phyloP scores from a whole-genome alignment of 768 basidiomycete species.

The Pulveroboletus sp. region DNA sequence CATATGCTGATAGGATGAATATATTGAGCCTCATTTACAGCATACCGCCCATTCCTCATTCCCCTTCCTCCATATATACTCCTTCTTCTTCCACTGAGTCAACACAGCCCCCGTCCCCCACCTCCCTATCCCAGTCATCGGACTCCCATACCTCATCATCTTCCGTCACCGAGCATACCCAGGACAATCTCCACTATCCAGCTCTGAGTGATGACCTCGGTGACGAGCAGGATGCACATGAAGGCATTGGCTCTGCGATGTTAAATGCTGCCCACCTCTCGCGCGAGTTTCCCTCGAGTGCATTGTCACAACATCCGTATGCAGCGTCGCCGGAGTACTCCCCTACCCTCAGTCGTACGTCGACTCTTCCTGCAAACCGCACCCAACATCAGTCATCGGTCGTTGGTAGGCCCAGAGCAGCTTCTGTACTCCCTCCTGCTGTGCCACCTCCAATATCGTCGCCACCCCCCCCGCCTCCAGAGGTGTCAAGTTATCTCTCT shows the following conservation, averaged over 20 bases:
- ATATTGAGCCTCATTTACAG: conserved; percentile 87
- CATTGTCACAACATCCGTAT: conserved; percentile 46
- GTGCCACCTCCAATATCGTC: conserved; percentile 61
- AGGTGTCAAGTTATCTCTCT: conserved; percentile 25
- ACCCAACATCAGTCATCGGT: conserved; percentile 21
- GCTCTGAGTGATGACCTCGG: conserved; percentile 19
- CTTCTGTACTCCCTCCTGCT: conserved; percentile 60
- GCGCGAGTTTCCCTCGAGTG: conserved; percentile 24
- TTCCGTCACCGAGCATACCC: conserved; percentile 35
- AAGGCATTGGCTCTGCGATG: conserved; percentile 47
- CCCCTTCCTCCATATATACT: conserved; percentile 51
- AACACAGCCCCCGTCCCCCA: conserved; percentile 36
- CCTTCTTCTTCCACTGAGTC: conserved; percentile 37
- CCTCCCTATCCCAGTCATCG: conserved; percentile 36
- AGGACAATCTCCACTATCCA: conserved; percentile 32
- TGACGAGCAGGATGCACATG: conserved; percentile 38
- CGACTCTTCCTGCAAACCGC: conserved; percentile 34
- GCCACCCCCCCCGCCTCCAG: conserved; percentile 56
- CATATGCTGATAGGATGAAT: conserved; percentile 92
- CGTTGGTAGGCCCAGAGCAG: conserved; percentile 46
- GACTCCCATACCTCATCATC: conserved; percentile 51
- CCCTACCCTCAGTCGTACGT: conserved; percentile 32
- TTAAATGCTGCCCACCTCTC: conserved; percentile 31
- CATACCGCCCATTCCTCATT: conserved; percentile 72
- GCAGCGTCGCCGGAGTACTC: conserved; percentile 42